phyloP scores from a whole-genome alignment of 2,329 filamentous ascomycete species.

The Beauveria sp. region DNA sequence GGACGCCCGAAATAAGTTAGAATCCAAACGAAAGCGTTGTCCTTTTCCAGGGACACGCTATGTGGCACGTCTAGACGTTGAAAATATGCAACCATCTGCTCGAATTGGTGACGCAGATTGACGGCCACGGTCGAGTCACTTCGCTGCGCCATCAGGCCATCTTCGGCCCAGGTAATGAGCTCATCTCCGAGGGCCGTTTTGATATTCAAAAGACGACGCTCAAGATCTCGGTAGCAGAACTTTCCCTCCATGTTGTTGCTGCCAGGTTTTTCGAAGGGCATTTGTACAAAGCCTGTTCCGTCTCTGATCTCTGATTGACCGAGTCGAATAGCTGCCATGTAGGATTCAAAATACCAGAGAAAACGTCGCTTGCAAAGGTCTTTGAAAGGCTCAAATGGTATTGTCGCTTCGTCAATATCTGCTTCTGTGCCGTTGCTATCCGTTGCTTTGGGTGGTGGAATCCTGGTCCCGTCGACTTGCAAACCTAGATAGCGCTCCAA shows the following conservation, averaged over 20 bases:
- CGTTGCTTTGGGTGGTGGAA: slow-evolving; percentile 17
- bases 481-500: slow-evolving; percentile 74
- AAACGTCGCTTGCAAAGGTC: slow-evolving; percentile 89
- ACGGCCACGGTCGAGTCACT: slow-evolving; percentile 70
- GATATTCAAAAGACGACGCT: slow-evolving; percentile 59
- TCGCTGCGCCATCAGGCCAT: slow-evolving; percentile 55
- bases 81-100: slow-evolving; percentile 71
- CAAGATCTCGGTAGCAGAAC: slow-evolving; percentile 73
- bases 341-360: slow-evolving; percentile 92
- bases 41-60: slow-evolving; percentile 67
- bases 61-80: slow-evolving; percentile 65
- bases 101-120: slow-evolving; percentile 76
- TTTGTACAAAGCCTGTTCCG: slow-evolving; percentile 59
- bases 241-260: slow-evolving; percentile 79
- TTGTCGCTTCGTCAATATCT: slow-evolving; percentile 37
- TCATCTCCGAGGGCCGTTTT: slow-evolving; percentile 66
- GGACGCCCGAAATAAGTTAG: slow-evolving; percentile 85
- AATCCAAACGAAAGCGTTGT: slow-evolving; percentile 84
- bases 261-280: slow-evolving; percentile 71
- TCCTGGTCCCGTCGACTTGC: slow-evolving; percentile 39
- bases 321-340: slow-evolving; percentile 62
- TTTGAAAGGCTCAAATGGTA: slow-evolving; percentile 76
- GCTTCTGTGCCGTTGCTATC: slow-evolving; percentile 38
- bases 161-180: slow-evolving; percentile 59
- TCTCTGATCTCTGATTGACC: slow-evolving; percentile 57